A percentile compares a stretch with the other conserved stretches of the same genome.
phyloP scores from a whole-genome alignment of 768 basidiomycete genomes.

The Suillus sp. region DNA sequence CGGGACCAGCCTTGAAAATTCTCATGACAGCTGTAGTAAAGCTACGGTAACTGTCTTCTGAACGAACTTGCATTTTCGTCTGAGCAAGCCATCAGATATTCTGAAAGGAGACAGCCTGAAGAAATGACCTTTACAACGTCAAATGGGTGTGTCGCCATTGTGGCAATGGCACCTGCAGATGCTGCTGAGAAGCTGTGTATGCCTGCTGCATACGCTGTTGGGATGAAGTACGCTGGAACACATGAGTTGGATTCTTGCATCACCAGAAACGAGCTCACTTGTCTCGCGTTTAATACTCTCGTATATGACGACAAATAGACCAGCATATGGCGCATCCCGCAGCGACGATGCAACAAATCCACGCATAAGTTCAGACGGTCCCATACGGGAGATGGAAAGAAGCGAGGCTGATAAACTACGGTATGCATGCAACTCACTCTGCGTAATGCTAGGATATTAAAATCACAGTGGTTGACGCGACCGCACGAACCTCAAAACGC shows the following conservation, averaged over 20 bases:
- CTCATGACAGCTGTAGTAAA: constrained; percentile 62
- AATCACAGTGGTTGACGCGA: constrained; percentile 2
- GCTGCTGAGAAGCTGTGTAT: constrained; percentile 73
- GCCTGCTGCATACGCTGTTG: constrained; percentile 46
- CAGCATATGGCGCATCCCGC: constrained; percentile 95
- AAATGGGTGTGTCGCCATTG: constrained; percentile 86
- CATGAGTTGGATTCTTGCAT: constrained; percentile 13
- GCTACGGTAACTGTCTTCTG: constrained; percentile 72
- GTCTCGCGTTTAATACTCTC: constrained; percentile 81
- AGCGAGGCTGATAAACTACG: constrained; percentile 61
- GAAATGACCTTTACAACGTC: constrained; percentile 85
- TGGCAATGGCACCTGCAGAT: constrained; percentile 81
- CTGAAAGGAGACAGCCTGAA: background rate
- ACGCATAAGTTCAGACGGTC: constrained; percentile 79
- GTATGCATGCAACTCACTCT: constrained; percentile 83
- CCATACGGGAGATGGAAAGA: constrained; percentile 60
- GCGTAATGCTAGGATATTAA: constrained; percentile 10
- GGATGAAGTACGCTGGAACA: constrained; percentile 41
- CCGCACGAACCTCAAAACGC: constrained; percentile 73
- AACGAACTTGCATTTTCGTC: constrained; percentile 94
- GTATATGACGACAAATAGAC: constrained; percentile 85
- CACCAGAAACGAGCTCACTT: constrained; percentile 43
- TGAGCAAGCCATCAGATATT: constrained; percentile 30
- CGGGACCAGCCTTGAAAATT: constrained; percentile 63
- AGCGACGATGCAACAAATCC: constrained; percentile 86